Evolutionary conservation across 192 early-diverging fungal genomes (phyloP).

Genomic region (Mortierella alpina): DNA sequence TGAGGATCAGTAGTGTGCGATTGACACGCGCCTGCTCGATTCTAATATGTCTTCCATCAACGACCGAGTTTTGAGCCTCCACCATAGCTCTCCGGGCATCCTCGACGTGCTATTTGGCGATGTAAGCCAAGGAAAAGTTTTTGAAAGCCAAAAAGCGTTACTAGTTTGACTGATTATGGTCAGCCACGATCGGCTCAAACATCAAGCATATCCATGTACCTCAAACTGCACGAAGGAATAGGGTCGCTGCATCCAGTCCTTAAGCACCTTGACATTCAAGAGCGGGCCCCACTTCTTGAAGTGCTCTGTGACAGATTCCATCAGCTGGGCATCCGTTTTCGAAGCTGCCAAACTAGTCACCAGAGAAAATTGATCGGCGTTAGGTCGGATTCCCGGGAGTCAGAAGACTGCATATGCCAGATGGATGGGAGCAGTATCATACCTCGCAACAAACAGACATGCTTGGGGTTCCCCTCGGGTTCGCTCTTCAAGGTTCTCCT

Average conservation of each 20-base stretch:
- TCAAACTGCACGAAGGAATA: slow-evolving; percentile 86
- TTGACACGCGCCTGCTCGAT: slow-evolving; percentile 84
- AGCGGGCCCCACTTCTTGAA: slow-evolving; percentile 74
- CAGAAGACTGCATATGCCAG: neutral
- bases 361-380: neutral
- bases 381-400: neutral
- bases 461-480: slow-evolving; percentile 60
- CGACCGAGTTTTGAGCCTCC: slow-evolving; percentile 73
- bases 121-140: neutral
- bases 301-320: slow-evolving; percentile 63
- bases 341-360: slow-evolving; percentile 62
- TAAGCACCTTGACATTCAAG: slow-evolving; percentile 78
- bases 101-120: slow-evolving; percentile 49
- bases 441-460: slow-evolving; percentile 84
- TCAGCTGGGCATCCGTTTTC: slow-evolving; percentile 64
- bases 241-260: slow-evolving; percentile 75
- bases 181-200: neutral
- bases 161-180: neutral
- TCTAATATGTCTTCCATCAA: slow-evolving; percentile 77
- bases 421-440: neutral
- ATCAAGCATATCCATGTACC: slow-evolving; percentile 29
- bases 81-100: slow-evolving; percentile 70
- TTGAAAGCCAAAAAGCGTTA: too few relatives aligned
- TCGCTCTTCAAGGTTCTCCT: neutral
- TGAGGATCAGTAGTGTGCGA: slow-evolving; percentile 72